phyloP scores from a whole-genome alignment of 75 land plant species.

The Pinus taeda region DNA sequence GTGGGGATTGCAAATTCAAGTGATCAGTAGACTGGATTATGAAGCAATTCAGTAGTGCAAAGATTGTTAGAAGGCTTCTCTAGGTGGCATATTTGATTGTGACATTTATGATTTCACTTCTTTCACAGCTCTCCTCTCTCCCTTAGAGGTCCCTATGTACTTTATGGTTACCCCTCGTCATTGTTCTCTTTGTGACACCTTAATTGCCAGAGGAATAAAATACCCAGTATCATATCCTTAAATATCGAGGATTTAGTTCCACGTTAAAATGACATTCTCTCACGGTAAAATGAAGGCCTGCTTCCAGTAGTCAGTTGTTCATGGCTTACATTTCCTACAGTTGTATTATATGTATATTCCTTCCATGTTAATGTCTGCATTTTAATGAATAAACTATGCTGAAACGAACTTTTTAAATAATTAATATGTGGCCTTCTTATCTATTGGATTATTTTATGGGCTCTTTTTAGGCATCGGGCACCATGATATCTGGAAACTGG shows the following conservation, averaged over 20 bases:
- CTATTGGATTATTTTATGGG: background rate
- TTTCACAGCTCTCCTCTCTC: background rate
- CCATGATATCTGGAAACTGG: background rate
- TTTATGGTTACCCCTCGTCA: too few species aligned
- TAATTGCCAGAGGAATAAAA: too few species aligned
- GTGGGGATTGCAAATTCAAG: constrained; percentile 92
- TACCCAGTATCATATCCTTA: too few species aligned
- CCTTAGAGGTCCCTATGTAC: too few species aligned
- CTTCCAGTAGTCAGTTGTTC: too few species aligned
- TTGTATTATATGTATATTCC: too few species aligned
- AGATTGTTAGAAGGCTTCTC: background rate
- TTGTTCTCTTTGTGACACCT: too few species aligned
- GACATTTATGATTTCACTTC: background rate
- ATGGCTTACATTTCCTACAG: background rate
- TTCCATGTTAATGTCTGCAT: background rate
- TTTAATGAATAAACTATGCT: background rate
- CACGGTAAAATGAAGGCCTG: too few species aligned
- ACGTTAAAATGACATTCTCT: too few species aligned
- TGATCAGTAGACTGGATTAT: constrained; percentile 16
- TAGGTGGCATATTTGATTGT: background rate
- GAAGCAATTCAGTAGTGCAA: constrained; percentile 3
- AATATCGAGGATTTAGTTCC: too few species aligned
- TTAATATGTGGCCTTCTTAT: background rate
- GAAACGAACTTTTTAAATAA: background rate
- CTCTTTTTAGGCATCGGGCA: background rate